Conservation (phyloP, 225 moss, liverwort and hornwort species). For the Physcomitrellopsis africana region DNA sequence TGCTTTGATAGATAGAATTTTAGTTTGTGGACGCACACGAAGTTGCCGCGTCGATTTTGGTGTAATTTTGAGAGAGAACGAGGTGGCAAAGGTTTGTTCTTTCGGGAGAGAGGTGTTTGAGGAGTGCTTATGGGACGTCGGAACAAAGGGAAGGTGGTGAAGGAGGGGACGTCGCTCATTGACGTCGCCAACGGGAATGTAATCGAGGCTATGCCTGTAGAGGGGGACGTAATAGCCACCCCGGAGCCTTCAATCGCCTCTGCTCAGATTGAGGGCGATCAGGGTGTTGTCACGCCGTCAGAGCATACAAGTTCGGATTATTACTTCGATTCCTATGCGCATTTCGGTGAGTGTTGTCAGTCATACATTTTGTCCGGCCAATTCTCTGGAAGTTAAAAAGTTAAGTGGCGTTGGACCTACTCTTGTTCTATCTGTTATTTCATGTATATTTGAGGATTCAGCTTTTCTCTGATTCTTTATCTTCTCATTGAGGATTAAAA, state of each 20-base stretch:
- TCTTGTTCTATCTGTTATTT: not conserved
- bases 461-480: not conserved
- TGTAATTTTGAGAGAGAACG: too few relatives aligned
- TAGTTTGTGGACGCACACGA: too few relatives aligned
- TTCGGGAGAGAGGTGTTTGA: not conserved
- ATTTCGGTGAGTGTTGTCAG: slow-evolving; percentile 67
- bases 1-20: too few relatives aligned
- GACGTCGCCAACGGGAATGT: slow-evolving; percentile 31
- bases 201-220: slow-evolving; percentile 47
- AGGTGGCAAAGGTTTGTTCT: too few relatives aligned
- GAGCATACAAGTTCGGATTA: slow-evolving; percentile 95
- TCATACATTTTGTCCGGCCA: not conserved
- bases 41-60: too few relatives aligned
- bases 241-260: slow-evolving; percentile 56
- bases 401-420: not conserved
- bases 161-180: slow-evolving; percentile 36
- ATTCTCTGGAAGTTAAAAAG: too few relatives aligned
- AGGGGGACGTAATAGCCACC: slow-evolving; percentile 18
- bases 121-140: slow-evolving; percentile 52
- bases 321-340: slow-evolving; percentile 96
- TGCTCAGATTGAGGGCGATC: slow-evolving; percentile 52
- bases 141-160: slow-evolving; percentile 54
- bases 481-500: too few relatives aligned
- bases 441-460: not conserved
- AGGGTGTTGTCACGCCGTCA: slow-evolving; percentile 43